Percentiles rank a stretch among this genome's conserved stretches.
Conservation (phyloP, 495 filamentous ascomycete species). For the Jackrogersella multiformis region DNA sequence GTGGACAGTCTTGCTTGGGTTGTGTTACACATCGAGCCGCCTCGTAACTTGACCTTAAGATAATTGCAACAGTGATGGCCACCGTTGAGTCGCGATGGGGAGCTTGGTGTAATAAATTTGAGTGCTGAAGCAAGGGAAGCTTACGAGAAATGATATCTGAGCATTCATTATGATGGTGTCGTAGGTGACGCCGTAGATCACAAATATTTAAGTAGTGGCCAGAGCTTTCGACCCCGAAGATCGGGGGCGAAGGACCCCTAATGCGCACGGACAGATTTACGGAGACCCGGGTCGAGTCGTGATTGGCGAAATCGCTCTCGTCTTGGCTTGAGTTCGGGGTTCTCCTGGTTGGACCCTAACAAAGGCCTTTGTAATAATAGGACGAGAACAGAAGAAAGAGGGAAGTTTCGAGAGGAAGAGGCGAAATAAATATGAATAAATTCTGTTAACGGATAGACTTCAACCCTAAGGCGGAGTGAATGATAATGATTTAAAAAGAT, state of each 20-base stretch:
- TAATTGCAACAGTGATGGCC: conserved; percentile 15
- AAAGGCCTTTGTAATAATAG: conserved; percentile 24
- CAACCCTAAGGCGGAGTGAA: conserved; percentile 24
- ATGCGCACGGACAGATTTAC: conserved; percentile 41
- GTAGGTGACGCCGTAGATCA: conserved; percentile 36
- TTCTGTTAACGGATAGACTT: conserved; percentile 17
- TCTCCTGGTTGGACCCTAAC: conserved; percentile 16
- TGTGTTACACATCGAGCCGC: conserved; percentile 33
- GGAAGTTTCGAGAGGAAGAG: conserved; percentile 6
- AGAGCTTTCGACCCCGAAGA: conserved; percentile 41
- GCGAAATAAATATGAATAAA: conserved; percentile 22
- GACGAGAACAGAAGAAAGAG: conserved; percentile 19
- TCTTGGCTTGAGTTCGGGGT: conserved; percentile 15
- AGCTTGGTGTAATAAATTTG: conserved; percentile 19
- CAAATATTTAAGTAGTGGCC: conserved; percentile 9
- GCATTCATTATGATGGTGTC: conserved; percentile 58
- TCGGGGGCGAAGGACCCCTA: conserved; percentile 42
- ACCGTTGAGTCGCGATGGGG: conserved; percentile 11
- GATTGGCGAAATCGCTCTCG: conserved; percentile 36
- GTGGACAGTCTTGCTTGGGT: conserved; percentile 27
- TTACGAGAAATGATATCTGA: conserved; percentile 66
- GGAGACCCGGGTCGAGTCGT: conserved; percentile 35
- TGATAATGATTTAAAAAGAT: conserved; percentile 28
- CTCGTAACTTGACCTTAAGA: conserved; percentile 15
- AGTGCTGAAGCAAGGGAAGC: conserved; percentile 30